Evolutionary conservation across 148 eudicot genomes (phyloP), one percentile per base, ranked within the genome.

Genomic region (Silene latifolia): DNA sequence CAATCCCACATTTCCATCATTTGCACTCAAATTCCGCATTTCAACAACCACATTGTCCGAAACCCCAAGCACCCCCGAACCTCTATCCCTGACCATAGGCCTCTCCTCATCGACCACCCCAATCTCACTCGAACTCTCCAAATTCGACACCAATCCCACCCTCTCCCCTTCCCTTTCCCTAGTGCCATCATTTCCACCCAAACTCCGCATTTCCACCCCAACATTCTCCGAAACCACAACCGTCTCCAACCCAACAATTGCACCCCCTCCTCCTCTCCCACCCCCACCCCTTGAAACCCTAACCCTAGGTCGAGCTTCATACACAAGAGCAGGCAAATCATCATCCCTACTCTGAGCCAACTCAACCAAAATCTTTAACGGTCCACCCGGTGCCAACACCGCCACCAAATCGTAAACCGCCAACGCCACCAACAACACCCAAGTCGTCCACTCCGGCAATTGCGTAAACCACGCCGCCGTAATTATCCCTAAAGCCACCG

Each of bases 371-470:
- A 95, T 85, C 87, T 87, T 95, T 63, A 95, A 77, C 7, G 99
- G 97, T 20, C 99, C 99, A 69, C 97, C 96, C 0, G 99, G 99
- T 1, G 92, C 96, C 77, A 95, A 79, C 46, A 95, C 99, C 0
- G 99, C 97, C 4, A 85, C 97, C 64, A 95, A 74, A 85, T 92
- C 97, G 73, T 95, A 95, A 21, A 95, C 14, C 3, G 96, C 92
- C 75, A 95, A 78, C 4, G 97, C 93, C 15, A 92, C 85, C 25
- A 95, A 71, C 78, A 95, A 80, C 27, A 75, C 76, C 99, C 99
- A 95, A n/a, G 99, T 95, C 3, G 96, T 95, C 99, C 99, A 95
- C 21, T 95, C 99, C 4, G 99, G 99, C 87, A 95, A 79, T 58
- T 86, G 87, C 4, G 99, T 88, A 63, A 92, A 95, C 97, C 96